These are phyloP conservation scores for Penicillium pancosmium DNA, from an alignment of 495 filamentous ascomycete species.

Conservation along the genomic window DNA sequence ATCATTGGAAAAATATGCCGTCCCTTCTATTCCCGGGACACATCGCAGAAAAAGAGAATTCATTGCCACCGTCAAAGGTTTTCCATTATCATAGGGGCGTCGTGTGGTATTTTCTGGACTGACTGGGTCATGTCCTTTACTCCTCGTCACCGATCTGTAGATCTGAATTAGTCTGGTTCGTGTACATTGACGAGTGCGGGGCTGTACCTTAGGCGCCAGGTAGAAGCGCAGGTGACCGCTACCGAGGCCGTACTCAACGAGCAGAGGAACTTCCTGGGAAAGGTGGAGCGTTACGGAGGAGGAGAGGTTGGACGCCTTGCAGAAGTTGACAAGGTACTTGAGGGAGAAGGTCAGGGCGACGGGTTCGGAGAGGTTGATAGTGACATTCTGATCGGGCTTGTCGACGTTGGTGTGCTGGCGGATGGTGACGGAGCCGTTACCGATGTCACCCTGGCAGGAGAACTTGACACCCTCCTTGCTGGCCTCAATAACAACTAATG, in stretches of 20 bases:
- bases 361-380: conserved; percentile 88
- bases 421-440: conserved; percentile 89
- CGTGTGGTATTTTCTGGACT: conserved; percentile 26
- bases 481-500: conserved; percentile 87
- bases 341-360: conserved; percentile 97
- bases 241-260: conserved; percentile 88
- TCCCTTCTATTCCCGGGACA: conserved; percentile 23
- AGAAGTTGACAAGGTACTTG: conserved; percentile 99
- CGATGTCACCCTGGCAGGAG: conserved; percentile 91
- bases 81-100: conserved; percentile 39
- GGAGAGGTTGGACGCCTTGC: conserved; percentile 91
- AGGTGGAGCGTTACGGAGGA: conserved; percentile 84
- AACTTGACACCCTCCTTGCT: conserved; percentile 98
- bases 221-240: conserved; percentile 96
- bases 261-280: conserved; percentile 92
- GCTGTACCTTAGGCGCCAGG: conserved; percentile 88
- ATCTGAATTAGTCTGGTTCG: conserved; percentile 8
- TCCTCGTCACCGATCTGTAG: conserved; percentile 88
- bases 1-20: conserved; percentile 18
- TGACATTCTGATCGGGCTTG: conserved; percentile 82
- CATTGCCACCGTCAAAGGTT: conserved; percentile 35
- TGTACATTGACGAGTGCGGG: neutral
- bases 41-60: conserved; percentile 31
- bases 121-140: conserved; percentile 46
- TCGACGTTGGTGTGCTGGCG: conserved; percentile 89